Conservation (phyloP, 2,329 filamentous ascomycete genomes). For the Peltaster fructicola region DNA sequence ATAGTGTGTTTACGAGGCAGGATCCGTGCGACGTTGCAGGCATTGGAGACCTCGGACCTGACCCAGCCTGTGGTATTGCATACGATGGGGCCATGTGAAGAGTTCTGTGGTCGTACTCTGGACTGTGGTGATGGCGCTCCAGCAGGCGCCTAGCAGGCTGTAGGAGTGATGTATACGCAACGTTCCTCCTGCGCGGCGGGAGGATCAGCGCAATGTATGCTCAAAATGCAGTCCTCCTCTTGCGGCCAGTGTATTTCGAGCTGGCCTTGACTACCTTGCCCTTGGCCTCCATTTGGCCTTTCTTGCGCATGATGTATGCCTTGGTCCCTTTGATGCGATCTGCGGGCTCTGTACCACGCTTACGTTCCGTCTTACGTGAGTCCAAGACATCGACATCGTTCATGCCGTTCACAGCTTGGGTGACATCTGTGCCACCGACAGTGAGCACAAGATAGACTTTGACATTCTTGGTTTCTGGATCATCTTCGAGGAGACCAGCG, state of each 20-base stretch:
- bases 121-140: too few relatives aligned
- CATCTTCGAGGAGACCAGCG: conserved; percentile 85
- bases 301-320: conserved; percentile 69
- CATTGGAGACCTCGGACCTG: too few relatives aligned
- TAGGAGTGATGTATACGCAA: too few relatives aligned
- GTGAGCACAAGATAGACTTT: conserved; percentile 95
- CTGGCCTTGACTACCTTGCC: conserved; percentile 84
- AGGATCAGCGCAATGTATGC: too few relatives aligned
- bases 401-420: conserved; percentile 75
- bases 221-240: conserved; percentile 63
- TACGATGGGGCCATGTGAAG: too few relatives aligned
- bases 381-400: conserved; percentile 66
- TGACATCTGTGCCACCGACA: conserved; percentile 68
- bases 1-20: too few relatives aligned
- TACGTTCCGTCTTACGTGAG: conserved; percentile 36
- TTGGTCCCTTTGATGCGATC: conserved; percentile 75
- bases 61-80: too few relatives aligned
- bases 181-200: too few relatives aligned
- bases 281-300: conserved; percentile 85
- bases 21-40: too few relatives aligned
- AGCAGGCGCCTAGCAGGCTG: too few relatives aligned
- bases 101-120: too few relatives aligned
- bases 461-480: conserved; percentile 86
- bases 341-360: conserved; percentile 34
- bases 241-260: conserved; percentile 87